Percentiles rank a stretch among this genome's conserved stretches.
Evolutionary conservation across 2,329 filamentous ascomycete genomes (phyloP).

Genomic region (Akanthomyces lecanii): DNA sequence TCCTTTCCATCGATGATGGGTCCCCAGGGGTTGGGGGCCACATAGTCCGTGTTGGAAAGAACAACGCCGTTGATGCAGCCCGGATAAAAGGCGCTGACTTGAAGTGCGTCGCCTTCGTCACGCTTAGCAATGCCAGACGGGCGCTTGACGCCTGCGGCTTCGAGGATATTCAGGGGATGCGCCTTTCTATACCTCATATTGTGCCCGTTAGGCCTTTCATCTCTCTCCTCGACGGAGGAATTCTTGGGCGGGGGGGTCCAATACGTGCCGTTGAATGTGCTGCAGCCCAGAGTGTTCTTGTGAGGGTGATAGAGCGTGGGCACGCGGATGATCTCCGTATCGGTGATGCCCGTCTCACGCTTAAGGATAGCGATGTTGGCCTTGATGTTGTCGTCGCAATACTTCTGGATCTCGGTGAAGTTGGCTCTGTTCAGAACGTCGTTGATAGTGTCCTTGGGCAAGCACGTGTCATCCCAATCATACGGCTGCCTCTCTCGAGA

Average conservation of each 20-base stretch:
- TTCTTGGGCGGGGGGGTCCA: neutral
- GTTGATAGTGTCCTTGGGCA: conserved; percentile 20
- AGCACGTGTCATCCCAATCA: conserved; percentile 12
- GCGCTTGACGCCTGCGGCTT: neutral
- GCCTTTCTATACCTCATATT: no score
- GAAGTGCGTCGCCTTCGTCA: neutral
- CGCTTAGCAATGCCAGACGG: neutral
- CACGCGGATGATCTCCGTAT: conserved; percentile 24
- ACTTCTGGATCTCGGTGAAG: conserved; percentile 18
- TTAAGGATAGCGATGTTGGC: conserved; percentile 24
- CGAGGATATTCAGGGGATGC: neutral
- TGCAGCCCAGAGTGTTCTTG: neutral
- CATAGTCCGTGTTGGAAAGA: conserved; percentile 16
- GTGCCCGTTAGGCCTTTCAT: neutral
- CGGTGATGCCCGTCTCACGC: conserved; percentile 23
- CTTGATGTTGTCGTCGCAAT: conserved; percentile 20
- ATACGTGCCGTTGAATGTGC: neutral
- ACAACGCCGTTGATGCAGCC: conserved; percentile 24
- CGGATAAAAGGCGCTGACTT: conserved; percentile 18
- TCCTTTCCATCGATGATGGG: conserved; percentile 10
- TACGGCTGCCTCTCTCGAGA: conserved; percentile 17
- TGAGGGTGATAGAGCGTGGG: conserved; percentile 21
- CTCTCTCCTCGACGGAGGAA: neutral
- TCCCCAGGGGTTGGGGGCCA: conserved; percentile 10
- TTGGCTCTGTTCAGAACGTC: conserved; percentile 18